These are phyloP conservation scores for Rhodomyrtus tomentosa DNA, from an alignment of 345 rosid species.

Conservation along the genomic window DNA sequence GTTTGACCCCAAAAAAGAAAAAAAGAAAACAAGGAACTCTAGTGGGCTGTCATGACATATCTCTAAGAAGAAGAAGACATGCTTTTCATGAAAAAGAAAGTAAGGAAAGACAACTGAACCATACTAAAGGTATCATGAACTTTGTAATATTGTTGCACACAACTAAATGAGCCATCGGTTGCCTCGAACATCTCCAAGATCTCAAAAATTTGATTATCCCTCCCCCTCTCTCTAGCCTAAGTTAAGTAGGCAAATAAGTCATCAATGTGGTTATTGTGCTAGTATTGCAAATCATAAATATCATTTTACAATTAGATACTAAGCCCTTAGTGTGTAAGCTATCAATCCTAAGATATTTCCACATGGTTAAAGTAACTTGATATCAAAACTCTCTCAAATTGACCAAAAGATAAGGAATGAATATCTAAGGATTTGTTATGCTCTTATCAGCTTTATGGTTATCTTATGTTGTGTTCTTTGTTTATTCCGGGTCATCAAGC, in stretches of 20 bases:
- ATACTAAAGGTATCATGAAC: neutral
- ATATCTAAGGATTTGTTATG: neutral
- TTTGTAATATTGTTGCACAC: neutral
- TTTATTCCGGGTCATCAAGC: slow-evolving; percentile 29
- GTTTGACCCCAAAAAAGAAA: too few relatives aligned
- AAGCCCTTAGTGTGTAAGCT: neutral
- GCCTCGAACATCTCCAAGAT: neutral
- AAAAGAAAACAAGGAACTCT: neutral
- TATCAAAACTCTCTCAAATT: too few relatives aligned
- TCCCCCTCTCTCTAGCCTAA: neutral
- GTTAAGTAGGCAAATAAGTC: neutral
- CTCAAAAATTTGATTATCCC: neutral
- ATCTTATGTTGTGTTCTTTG: neutral
- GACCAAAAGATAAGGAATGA: neutral
- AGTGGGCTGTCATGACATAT: slow-evolving; percentile 35
- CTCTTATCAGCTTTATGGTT: neutral
- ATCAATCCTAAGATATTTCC: neutral
- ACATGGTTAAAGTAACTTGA: neutral
- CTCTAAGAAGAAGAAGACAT: slow-evolving; percentile 22
- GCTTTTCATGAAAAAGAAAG: too few relatives aligned
- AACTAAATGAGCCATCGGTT: neutral
- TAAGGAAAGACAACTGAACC: neutral
- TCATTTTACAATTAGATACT: neutral
- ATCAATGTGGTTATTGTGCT: neutral
- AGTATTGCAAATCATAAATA: neutral